Conservation (phyloP, 2,329 filamentous ascomycete genomes). For the Apiospora saccharicola region DNA sequence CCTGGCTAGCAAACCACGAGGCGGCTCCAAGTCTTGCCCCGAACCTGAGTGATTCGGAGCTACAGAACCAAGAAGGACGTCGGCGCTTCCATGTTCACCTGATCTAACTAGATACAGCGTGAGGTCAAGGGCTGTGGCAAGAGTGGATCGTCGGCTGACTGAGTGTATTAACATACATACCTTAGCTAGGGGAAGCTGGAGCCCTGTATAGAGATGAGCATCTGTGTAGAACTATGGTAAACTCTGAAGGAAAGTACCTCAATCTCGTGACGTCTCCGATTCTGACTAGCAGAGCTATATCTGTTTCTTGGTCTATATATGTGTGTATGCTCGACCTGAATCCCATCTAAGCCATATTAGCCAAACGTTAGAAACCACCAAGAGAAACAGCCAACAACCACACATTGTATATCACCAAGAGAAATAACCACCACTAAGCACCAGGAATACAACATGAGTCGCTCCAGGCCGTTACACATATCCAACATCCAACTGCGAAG, state of each 20-base stretch:
- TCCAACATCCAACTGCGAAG: slow-evolving; percentile 63
- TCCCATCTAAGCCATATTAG: slow-evolving; percentile 64
- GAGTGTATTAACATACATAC: neutral
- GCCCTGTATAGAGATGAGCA: neutral
- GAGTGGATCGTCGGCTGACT: neutral
- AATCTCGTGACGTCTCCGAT: neutral
- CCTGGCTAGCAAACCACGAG: neutral
- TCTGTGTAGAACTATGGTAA: too few relatives aligned
- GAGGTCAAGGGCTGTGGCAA: neutral
- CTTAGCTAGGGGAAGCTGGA: too few relatives aligned
- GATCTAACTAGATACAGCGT: neutral
- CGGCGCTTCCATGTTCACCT: neutral
- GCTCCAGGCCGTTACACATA: slow-evolving; percentile 66
- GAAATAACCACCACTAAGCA: neutral
- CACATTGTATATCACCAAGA: neutral
- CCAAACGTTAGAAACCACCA: slow-evolving; percentile 53
- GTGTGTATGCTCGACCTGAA: neutral
- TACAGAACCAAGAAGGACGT: neutral
- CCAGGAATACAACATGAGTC: slow-evolving; percentile 57
- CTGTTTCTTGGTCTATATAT: neutral
- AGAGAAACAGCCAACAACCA: neutral
- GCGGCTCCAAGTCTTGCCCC: neutral
- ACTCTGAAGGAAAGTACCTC: neutral
- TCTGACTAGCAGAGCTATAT: too few relatives aligned
- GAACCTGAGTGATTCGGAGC: neutral